Evolutionary conservation across 805 yeast genomes (phyloP).

Genomic region (Pachysolen tannophilus): DNA sequence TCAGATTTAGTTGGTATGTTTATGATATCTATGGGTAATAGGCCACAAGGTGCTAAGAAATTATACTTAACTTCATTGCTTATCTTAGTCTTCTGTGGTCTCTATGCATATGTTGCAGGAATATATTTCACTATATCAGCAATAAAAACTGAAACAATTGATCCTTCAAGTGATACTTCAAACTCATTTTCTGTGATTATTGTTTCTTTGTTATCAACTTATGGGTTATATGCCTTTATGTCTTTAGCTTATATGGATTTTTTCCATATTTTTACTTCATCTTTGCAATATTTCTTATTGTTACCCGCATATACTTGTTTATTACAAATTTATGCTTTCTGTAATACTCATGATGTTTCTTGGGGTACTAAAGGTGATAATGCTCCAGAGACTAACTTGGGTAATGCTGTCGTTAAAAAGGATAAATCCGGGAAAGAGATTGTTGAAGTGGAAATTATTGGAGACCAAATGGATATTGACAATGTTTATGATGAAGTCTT

Average conservation of each 20-base stretch:
- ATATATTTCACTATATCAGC: conserved; percentile 66
- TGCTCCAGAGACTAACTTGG: conserved; percentile 57
- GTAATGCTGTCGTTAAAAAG: conserved; percentile 75
- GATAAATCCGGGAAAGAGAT: conserved; percentile 80
- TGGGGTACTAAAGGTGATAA: conserved; percentile 99
- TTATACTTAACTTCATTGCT: conserved; percentile 69
- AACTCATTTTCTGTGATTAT: conserved; percentile 67
- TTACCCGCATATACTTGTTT: conserved; percentile 90
- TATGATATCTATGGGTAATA: conserved; percentile 90
- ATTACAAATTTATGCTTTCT: conserved; percentile 90
- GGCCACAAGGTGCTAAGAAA: conserved; percentile 92
- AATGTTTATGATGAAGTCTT: conserved; percentile 72
- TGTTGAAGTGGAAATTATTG: conserved; percentile 68
- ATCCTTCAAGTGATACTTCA: conserved; percentile 21
- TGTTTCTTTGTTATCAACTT: conserved; percentile 81
- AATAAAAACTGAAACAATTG: conserved; percentile 23
- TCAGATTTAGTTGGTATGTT: conserved; percentile 83
- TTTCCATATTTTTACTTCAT: conserved; percentile 90
- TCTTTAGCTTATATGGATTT: conserved; percentile 87
- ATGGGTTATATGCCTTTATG: conserved; percentile 79
- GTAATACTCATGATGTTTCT: conserved; percentile 96
- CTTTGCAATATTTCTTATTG: conserved; percentile 80
- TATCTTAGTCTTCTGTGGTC: conserved; percentile 68
- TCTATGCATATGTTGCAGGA: conserved; percentile 77
- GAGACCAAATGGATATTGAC: conserved; percentile 69